Conservation (phyloP, 768 basidiomycete genomes). For the Candolleomyces eurysporus region DNA sequence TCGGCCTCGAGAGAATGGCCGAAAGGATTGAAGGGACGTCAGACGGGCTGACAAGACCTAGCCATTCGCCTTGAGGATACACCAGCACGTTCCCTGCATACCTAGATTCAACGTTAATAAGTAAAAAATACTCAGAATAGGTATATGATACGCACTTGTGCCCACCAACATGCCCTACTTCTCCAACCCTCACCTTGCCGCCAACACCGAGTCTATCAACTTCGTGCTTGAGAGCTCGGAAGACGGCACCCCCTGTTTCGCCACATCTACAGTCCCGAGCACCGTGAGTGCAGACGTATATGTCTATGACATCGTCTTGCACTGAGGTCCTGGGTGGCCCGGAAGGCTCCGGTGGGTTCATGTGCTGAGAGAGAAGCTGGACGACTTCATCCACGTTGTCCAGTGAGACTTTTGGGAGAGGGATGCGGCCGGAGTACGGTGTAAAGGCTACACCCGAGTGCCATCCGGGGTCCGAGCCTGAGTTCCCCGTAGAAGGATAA, state of each 20-base stretch:
- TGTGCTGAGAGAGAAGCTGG: conserved; percentile 31
- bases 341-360: conserved; percentile 11
- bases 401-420: conserved; percentile 46
- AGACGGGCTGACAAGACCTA: conserved; percentile 57
- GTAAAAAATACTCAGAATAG: background rate
- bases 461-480: conserved; percentile 6
- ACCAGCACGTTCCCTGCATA: conserved; percentile 69
- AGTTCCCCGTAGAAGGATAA: background rate
- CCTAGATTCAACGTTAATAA: conserved; percentile 27
- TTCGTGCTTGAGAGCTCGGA: conserved; percentile 51
- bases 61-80: conserved; percentile 73
- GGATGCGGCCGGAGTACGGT: conserved; percentile 40
- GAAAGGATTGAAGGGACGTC: conserved; percentile 57
- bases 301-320: conserved; percentile 27
- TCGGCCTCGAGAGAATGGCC: conserved; percentile 32
- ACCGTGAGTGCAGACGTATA: conserved; percentile 81
- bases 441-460: conserved; percentile 53
- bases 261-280: conserved; percentile 80
- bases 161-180: conserved; percentile 80
- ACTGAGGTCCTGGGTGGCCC: background rate
- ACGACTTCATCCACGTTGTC: conserved; percentile 51
- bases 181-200: conserved; percentile 46
- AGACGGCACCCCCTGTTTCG: conserved; percentile 57
- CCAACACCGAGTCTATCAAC: conserved; percentile 32
- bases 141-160: conserved; percentile 61